phyloP scores from a whole-genome alignment of 495 filamentous ascomycete genomes.

The Podospora fimiseda region DNA sequence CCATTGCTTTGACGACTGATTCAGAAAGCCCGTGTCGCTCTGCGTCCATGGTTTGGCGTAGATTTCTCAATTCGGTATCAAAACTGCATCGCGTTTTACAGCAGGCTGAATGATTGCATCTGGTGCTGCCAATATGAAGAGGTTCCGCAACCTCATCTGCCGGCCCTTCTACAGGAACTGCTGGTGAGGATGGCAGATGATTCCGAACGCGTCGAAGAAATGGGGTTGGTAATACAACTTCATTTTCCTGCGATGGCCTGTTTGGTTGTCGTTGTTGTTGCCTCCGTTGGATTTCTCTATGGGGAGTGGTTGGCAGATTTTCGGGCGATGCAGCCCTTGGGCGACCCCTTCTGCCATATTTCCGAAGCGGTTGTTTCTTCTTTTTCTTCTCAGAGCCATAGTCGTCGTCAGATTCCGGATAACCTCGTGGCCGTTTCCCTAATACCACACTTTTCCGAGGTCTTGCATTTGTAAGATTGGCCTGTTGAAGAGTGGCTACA shows the following conservation, averaged over 20 bases:
- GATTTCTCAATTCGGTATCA: conserved; percentile 12
- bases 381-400: conserved; percentile 13
- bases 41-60: conserved; percentile 6
- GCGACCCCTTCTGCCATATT: conserved; percentile 20
- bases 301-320: conserved; percentile 12
- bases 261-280: conserved; percentile 8
- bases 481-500: background rate
- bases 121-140: background rate
- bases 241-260: conserved; percentile 11
- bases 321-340: background rate
- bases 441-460: conserved; percentile 9
- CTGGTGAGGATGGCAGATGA: conserved; percentile 18
- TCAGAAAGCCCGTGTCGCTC: conserved; percentile 17
- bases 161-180: background rate
- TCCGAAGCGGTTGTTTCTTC: conserved; percentile 9
- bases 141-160: background rate
- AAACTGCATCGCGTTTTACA: conserved; percentile 12
- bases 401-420: conserved; percentile 9
- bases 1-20: conserved; percentile 41
- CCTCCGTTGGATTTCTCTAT: conserved; percentile 1
- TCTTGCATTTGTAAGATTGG: background rate
- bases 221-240: conserved; percentile 20
- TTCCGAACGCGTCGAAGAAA: conserved; percentile 22
- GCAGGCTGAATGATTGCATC: conserved; percentile 7
- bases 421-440: conserved; percentile 11